These are phyloP conservation scores for Dendrobium nobile DNA, from an alignment of 106 monocot genomes.

Conservation along the genomic window DNA sequence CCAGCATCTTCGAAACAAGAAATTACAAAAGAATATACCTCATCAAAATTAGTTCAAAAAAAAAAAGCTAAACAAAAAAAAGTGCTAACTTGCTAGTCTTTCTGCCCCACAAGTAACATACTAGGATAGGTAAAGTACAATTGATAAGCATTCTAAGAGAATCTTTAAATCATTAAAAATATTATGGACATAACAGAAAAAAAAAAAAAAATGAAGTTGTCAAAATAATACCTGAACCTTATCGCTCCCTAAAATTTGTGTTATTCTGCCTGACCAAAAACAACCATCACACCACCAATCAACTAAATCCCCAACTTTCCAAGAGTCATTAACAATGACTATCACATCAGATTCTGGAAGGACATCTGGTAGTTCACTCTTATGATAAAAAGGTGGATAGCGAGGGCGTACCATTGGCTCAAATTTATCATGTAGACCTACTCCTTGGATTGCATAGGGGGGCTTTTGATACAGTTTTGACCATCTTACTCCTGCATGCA, in stretches of 20 bases:
- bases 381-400: conserved; percentile 36
- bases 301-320: conserved; percentile 67
- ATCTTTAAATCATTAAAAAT: background rate
- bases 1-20: too few relatives aligned
- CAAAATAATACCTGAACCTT: conserved; percentile 36
- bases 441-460: conserved; percentile 8
- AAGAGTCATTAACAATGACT: conserved; percentile 31
- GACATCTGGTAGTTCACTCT: conserved; percentile 22
- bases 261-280: conserved; percentile 57
- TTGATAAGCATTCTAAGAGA: background rate
- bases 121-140: background rate
- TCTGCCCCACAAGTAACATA: background rate
- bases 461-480: conserved; percentile 26
- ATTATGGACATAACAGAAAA: background rate
- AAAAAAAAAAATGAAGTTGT: background rate
- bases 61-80: background rate
- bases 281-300: conserved; percentile 50
- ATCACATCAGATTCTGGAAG: conserved; percentile 26
- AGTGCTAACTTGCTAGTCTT: background rate
- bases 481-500: conserved; percentile 38
- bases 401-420: conserved; percentile 57
- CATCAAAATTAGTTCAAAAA: background rate
- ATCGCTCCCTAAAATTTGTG: conserved; percentile 26
- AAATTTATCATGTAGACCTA: conserved; percentile 5
- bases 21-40: background rate